Base-by-base conservation (phyloP, 2,329 filamentous ascomycete species). In the Talaromyces pinophilus region DNA sequence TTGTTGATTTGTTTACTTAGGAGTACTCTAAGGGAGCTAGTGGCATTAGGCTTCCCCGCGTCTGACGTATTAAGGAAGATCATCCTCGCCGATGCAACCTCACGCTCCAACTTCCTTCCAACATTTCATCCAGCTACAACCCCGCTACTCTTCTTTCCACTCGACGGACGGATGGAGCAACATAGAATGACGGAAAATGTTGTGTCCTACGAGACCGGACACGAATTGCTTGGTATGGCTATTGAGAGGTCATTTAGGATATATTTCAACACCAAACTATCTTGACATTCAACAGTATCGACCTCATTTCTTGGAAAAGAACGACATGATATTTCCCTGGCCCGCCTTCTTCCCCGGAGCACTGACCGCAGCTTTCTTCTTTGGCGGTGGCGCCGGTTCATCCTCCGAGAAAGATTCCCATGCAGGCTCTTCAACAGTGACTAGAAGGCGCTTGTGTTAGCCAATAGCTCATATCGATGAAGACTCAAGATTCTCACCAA, bases 341-440 rank as follows among this genome's bases (percentile, higher is more conserved):
- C 77, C 76, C 28, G 79, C 78, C 74, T 92, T 92, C 74, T 89
- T 90, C 72, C 85, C 88, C 67, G 72, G 73, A 42, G 64, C 60
- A 69, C 66, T 71, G 85, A 87, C 55, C 75, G 77, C 75, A 5
- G 80, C 76, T 25, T 81, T 80, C 67, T 84, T 81, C 13, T 84
- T 83, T 25, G 81, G 76, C 6, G 82, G 78, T 1, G 81, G 81
- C 63, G 76, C 76, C 25, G 88, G 86, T 70, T 97, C 93, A 69
- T 96, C 93, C 76, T 97, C 93, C 0, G 92, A 96, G 80, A 96
- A 97, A 0, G 91, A 94, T 77, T 97, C 93, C 93, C 93, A 97
- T 0, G 85, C 90, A 0, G 86, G 80, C 74, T 96, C 92, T 78
- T 96, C 91, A 70, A 90, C 90, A 1, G 93, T 97, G 38, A 97